Evolutionary conservation across 202 grass and related monocot genomes (phyloP).

Genomic region (Hordeum pubiflorum): DNA sequence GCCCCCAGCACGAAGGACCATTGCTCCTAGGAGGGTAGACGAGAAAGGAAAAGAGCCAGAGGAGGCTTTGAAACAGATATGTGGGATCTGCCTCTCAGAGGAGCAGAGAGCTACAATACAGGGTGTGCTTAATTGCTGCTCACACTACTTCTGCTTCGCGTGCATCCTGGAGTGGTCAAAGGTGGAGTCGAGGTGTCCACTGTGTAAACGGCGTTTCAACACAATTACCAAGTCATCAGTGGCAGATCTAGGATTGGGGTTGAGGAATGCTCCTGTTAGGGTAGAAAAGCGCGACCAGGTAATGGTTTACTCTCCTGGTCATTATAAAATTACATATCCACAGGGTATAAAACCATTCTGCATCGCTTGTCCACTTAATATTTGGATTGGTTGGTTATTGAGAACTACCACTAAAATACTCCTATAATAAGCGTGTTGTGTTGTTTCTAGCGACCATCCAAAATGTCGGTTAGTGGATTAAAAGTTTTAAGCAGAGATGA

Average conservation of each 20-base stretch:
- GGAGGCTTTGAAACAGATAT: conserved; percentile 46
- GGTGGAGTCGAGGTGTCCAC: conserved; percentile 59
- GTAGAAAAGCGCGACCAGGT: conserved; percentile 79
- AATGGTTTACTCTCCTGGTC: background rate
- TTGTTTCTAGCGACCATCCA: background rate
- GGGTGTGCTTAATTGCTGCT: conserved; percentile 62
- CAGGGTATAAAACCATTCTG: background rate
- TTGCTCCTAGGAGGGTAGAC: conserved; percentile 17
- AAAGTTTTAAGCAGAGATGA: background rate
- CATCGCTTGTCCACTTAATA: background rate
- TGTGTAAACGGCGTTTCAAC: conserved; percentile 65
- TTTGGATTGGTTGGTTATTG: background rate
- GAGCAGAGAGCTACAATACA: conserved; percentile 47
- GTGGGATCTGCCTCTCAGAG: conserved; percentile 66
- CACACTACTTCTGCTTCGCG: conserved; percentile 75
- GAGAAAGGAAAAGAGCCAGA: conserved; percentile 40
- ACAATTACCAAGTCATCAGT: conserved; percentile 68
- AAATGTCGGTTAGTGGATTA: background rate
- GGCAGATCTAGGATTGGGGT: conserved; percentile 37
- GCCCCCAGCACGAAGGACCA: background rate
- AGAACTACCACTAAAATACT: background rate
- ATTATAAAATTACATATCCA: background rate
- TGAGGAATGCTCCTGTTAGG: conserved; percentile 44
- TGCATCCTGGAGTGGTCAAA: conserved; percentile 81
- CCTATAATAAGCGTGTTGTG: background rate